phyloP scores from a whole-genome alignment of 176 grass and related monocot species.

The Puccinellia tenuiflora region DNA sequence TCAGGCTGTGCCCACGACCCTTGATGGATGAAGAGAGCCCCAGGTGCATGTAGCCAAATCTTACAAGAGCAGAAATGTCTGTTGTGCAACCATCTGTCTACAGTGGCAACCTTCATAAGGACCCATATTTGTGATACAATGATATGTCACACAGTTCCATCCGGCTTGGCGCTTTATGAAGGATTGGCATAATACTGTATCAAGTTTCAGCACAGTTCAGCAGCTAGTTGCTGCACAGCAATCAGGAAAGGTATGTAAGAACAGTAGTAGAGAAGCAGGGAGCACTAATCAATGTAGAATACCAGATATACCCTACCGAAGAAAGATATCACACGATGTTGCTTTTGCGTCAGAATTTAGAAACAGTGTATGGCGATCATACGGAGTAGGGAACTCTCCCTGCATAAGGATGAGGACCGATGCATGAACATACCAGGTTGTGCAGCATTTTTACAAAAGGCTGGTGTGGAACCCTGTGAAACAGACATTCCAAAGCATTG shows the following conservation, averaged over 20 bases:
- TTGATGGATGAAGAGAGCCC: slow-evolving; percentile 16
- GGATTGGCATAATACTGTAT: slow-evolving; percentile 32
- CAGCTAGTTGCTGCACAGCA: slow-evolving; percentile 25
- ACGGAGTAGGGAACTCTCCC: slow-evolving; percentile 4
- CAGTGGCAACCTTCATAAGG: slow-evolving; percentile 7
- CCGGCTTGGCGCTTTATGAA: slow-evolving; percentile 23
- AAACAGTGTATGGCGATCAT: neutral
- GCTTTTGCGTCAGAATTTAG: slow-evolving; percentile 3
- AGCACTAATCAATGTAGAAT: slow-evolving; percentile 21
- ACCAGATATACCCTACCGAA: slow-evolving; percentile 20
- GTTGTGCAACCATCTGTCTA: slow-evolving; percentile 25
- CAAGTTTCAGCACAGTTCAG: slow-evolving; percentile 29
- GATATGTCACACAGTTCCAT: slow-evolving; percentile 24
- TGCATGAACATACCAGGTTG: neutral
- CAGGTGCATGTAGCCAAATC: neutral
- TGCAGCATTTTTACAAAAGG: slow-evolving; percentile 8
- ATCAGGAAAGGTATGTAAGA: slow-evolving; percentile 9
- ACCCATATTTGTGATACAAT: slow-evolving; percentile 32
- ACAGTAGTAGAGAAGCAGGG: slow-evolving; percentile 14
- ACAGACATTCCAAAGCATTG: neutral
- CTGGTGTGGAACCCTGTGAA: neutral
- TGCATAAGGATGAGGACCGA: neutral
- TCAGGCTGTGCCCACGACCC: neutral
- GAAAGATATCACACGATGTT: neutral
- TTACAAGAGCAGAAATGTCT: slow-evolving; percentile 12